Evolutionary conservation across 225 moss, liverwort and hornwort genomes (phyloP).

Genomic region (Pseudisothecium myosuroides): DNA sequence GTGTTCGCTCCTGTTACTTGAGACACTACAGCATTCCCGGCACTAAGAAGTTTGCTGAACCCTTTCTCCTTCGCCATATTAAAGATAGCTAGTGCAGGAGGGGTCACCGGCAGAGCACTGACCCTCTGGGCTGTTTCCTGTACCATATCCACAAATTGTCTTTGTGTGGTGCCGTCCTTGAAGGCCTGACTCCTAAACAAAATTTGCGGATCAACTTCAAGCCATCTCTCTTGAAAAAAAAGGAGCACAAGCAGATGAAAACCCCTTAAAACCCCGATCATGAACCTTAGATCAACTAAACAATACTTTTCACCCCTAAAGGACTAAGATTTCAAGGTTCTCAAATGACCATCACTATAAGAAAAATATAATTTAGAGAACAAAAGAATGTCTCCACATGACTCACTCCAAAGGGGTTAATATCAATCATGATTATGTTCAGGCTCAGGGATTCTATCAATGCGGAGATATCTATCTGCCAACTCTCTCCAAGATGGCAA

Average conservation of each 20-base stretch:
- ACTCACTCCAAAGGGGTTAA: neutral
- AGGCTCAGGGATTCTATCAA: neutral
- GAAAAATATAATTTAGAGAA: neutral
- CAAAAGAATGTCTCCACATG: neutral
- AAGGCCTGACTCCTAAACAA: constrained; percentile 58
- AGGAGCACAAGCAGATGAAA: neutral
- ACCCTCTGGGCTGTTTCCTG: constrained; percentile 25
- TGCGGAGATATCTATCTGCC: neutral
- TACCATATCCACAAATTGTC: constrained; percentile 53
- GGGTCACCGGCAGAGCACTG: constrained; percentile 25
- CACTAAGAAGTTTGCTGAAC: constrained; percentile 16
- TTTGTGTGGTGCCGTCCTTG: constrained; percentile 48
- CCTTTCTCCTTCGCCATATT: constrained; percentile 44
- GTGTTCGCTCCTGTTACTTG: constrained; percentile 9
- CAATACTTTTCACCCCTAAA: neutral
- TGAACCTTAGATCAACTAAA: neutral
- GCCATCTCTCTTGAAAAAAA: neutral
- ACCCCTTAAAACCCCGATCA: neutral
- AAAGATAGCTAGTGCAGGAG: constrained; percentile 34
- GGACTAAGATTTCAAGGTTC: neutral
- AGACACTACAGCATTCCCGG: constrained; percentile 30
- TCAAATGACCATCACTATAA: neutral
- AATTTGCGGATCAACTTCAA: neutral
- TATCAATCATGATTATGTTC: too few species aligned
- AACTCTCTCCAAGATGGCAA: neutral